Evolutionary conservation across 2,329 filamentous ascomycete species (phyloP).

Genomic region (Lanzia echinophila): DNA sequence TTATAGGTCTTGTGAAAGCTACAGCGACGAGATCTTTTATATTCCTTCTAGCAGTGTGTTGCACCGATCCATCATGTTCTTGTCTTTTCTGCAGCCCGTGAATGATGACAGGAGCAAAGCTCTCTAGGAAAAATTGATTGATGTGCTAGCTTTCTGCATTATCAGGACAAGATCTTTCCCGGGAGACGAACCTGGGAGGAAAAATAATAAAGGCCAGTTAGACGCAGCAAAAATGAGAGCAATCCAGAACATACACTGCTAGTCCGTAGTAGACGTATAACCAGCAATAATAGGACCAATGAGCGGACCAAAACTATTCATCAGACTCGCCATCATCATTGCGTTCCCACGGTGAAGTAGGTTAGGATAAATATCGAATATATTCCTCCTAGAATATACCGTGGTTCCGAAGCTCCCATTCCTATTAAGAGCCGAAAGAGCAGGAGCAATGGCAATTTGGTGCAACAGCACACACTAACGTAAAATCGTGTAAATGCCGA

Average conservation of each 20-base stretch:
- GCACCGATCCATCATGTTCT: not conserved
- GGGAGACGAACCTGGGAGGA: too few relatives aligned
- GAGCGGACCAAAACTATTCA: conserved; percentile 1
- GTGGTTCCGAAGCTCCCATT: not conserved
- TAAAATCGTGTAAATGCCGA: not conserved
- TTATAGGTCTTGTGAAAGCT: not conserved
- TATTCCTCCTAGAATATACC: not conserved
- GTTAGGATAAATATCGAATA: conserved; percentile 1
- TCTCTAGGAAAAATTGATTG: not conserved
- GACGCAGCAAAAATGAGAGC: not conserved
- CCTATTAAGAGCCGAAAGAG: not conserved
- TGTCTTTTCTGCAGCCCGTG: not conserved
- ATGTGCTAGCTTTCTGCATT: not conserved
- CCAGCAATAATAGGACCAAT: not conserved
- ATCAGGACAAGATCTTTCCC: not conserved
- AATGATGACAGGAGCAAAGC: not conserved
- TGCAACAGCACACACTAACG: not conserved
- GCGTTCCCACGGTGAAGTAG: not conserved
- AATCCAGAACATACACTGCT: not conserved
- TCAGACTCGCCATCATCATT: not conserved
- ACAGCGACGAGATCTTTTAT: not conserved
- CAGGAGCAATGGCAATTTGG: not conserved
- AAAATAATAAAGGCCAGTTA: too few relatives aligned
- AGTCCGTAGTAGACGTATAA: not conserved
- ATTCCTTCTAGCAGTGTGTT: not conserved